Conservation (phyloP, 2,329 filamentous ascomycete species). For the Hymenoscyphus infarciens region DNA sequence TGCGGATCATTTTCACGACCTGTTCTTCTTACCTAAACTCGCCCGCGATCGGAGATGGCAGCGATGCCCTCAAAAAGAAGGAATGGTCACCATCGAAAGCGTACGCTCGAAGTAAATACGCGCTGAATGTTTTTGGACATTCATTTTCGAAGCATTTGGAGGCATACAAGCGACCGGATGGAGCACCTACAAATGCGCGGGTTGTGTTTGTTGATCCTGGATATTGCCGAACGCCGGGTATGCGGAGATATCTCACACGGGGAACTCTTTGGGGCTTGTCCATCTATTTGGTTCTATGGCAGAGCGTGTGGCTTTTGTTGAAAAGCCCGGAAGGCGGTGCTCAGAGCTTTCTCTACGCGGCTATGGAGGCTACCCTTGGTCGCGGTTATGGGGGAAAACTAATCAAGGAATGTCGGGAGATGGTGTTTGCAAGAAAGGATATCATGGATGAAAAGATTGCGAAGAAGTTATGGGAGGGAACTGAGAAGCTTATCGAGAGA, state of each 20-base stretch:
- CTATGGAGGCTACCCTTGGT: slow-evolving; percentile 73
- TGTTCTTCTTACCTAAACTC: slow-evolving; percentile 86
- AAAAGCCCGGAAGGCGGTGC: slow-evolving; percentile 82
- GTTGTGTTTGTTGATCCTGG: slow-evolving; percentile 89
- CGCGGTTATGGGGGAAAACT: slow-evolving; percentile 64
- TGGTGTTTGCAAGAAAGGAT: slow-evolving; percentile 68
- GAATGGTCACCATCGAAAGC: slow-evolving; percentile 54
- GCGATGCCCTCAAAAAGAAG: slow-evolving; percentile 41
- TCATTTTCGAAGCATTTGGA: slow-evolving; percentile 92
- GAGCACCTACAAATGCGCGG: slow-evolving; percentile 74
- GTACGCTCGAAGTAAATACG: slow-evolving; percentile 68
- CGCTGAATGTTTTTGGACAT: slow-evolving; percentile 82
- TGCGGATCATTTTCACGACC: slow-evolving; percentile 80
- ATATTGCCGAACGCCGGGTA: slow-evolving; percentile 79
- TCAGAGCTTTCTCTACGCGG: slow-evolving; percentile 80
- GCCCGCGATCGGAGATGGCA: slow-evolving; percentile 57
- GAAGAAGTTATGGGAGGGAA: slow-evolving; percentile 86
- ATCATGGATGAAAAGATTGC: slow-evolving; percentile 74
- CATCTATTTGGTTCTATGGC: slow-evolving; percentile 73
- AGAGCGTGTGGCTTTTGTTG: slow-evolving; percentile 80
- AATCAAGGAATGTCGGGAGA: slow-evolving; percentile 83
- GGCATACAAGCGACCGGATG: slow-evolving; percentile 78
- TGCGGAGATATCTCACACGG: slow-evolving; percentile 78
- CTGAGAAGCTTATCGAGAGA: slow-evolving; percentile 76
- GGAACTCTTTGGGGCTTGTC: slow-evolving; percentile 78